Evolutionary conservation across 2,329 filamentous ascomycete species (phyloP).

Genomic region (Trichophyton rubrum): DNA sequence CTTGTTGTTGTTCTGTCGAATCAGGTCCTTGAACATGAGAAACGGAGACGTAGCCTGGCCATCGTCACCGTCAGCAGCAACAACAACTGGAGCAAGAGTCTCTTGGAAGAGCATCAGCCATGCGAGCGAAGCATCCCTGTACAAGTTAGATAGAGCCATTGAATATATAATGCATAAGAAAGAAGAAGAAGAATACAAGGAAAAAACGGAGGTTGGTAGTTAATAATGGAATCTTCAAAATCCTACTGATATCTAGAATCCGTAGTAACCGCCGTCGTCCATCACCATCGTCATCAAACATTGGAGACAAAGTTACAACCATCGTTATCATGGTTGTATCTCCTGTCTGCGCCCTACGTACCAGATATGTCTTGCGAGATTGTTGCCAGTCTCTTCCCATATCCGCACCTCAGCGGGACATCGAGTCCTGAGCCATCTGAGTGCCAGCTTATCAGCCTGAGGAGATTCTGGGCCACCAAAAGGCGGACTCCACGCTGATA

Average conservation of each 20-base stretch:
- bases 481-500: slow-evolving; percentile 45
- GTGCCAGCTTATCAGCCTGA: slow-evolving; percentile 41
- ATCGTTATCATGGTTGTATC: background rate
- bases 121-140: slow-evolving; percentile 48
- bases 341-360: slow-evolving; percentile 23
- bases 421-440: slow-evolving; percentile 41
- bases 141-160: background rate
- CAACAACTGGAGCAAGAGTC: background rate
- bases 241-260: slow-evolving; percentile 2
- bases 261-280: background rate
- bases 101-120: slow-evolving; percentile 41
- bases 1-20: slow-evolving; percentile 19
- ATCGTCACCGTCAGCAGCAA: background rate
- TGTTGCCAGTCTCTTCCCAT: slow-evolving; percentile 60
- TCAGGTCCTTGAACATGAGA: slow-evolving; percentile 21
- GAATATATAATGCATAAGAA: background rate
- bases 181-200: background rate
- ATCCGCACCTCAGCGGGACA: slow-evolving; percentile 36
- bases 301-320: background rate
- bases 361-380: slow-evolving; percentile 61
- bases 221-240: background rate
- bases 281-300: no score
- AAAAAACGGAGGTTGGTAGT: background rate
- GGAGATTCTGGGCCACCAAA: slow-evolving; percentile 30
- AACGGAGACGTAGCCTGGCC: slow-evolving; percentile 13